Percentiles rank a stretch among this genome's conserved stretches.
phyloP scores from a whole-genome alignment of 2,329 filamentous ascomycete species.

The Amauroascus verrucosus region DNA sequence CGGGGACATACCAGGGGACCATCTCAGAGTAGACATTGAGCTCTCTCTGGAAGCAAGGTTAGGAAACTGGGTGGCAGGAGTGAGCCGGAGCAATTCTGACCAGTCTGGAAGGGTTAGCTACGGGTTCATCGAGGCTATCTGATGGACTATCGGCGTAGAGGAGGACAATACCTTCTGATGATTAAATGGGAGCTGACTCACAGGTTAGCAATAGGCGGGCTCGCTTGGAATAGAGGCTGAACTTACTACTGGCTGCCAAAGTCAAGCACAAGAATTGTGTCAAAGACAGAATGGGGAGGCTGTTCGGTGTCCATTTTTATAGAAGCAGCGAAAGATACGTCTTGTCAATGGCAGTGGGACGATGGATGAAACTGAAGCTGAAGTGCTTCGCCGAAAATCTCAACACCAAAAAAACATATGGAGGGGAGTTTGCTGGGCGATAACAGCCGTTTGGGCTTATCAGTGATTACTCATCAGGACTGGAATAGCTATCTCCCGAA shows the following conservation, averaged over 20 bases:
- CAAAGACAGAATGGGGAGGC: slow-evolving; percentile 8
- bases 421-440: too few species aligned
- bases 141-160: not conserved
- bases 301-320: slow-evolving; percentile 7
- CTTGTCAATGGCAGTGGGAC: too few species aligned
- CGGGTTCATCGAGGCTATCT: not conserved
- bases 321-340: too few species aligned
- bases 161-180: not conserved
- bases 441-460: too few species aligned
- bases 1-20: slow-evolving; percentile 52
- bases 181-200: not conserved
- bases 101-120: not conserved
- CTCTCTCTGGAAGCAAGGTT: slow-evolving; percentile 37
- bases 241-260: slow-evolving; percentile 13
- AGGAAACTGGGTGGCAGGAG: not conserved
- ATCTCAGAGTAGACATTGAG: slow-evolving; percentile 80
- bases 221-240: not conserved
- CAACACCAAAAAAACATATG: too few species aligned
- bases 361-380: too few species aligned
- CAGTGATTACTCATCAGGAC: too few species aligned
- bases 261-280: slow-evolving; percentile 14
- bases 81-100: not conserved
- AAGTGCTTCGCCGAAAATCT: too few species aligned
- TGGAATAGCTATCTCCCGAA: too few species aligned
- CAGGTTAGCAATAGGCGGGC: not conserved